These are phyloP conservation scores for Lachnellula subtilissima DNA, from an alignment of 2,329 filamentous ascomycete genomes.

Conservation along the genomic window DNA sequence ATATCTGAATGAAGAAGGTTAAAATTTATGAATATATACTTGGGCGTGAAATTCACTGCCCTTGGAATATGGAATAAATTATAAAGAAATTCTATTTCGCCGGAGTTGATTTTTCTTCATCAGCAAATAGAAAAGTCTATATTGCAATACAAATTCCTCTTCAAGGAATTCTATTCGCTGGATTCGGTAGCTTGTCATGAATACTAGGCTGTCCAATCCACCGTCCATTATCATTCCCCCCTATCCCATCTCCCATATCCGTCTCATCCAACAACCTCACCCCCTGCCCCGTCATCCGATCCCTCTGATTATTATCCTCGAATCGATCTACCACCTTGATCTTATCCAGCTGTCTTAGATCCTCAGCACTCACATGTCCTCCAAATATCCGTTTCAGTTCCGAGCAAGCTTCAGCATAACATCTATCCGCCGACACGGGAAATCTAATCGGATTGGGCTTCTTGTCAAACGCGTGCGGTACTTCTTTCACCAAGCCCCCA, in stretches of 20 bases:
- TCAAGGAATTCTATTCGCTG: not conserved
- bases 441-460: constrained; percentile 53
- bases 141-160: not conserved
- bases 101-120: too few species aligned
- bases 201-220: not conserved
- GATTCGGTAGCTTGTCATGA: not conserved
- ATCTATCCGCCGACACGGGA: constrained; percentile 26
- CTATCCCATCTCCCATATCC: not conserved
- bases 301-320: constrained; percentile 12
- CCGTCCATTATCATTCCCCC: too few species aligned
- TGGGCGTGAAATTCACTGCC: too few species aligned
- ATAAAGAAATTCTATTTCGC: too few species aligned
- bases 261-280: constrained; percentile 1
- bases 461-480: constrained; percentile 64
- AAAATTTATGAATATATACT: too few species aligned
- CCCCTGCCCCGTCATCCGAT: not conserved
- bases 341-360: constrained; percentile 23
- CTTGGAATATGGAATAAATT: too few species aligned
- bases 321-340: constrained; percentile 26
- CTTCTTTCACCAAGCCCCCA: constrained; percentile 54
- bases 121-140: not conserved
- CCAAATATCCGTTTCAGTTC: constrained; percentile 28
- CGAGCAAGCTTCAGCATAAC: constrained; percentile 30
- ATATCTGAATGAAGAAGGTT: too few species aligned
- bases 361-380: constrained; percentile 17